phyloP scores from a whole-genome alignment of 371 early-diverging fungal species.

The Syncephalastrum racemosum region DNA sequence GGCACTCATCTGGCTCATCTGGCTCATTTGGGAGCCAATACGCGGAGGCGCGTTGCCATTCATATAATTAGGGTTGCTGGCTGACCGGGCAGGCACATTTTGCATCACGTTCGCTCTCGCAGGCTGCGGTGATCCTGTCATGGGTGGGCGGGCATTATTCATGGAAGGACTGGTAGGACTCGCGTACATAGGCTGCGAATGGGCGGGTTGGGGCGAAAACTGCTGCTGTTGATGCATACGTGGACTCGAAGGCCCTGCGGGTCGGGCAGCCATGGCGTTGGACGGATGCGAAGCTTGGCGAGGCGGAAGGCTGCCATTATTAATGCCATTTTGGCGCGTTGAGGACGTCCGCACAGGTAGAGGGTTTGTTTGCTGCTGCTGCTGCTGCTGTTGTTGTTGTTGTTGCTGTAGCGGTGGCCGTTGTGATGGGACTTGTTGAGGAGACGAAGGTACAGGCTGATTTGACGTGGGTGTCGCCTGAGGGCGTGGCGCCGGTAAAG shows the following conservation, averaged over 20 bases:
- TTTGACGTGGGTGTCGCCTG: not conserved
- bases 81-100: no score
- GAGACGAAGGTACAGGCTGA: slow-evolving; percentile 2
- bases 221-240: slow-evolving; percentile 10
- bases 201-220: not conserved
- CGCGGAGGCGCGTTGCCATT: slow-evolving; percentile 10
- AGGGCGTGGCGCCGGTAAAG: not conserved
- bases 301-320: not conserved
- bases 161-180: slow-evolving; percentile 3
- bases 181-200: slow-evolving; percentile 7
- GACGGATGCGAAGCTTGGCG: not conserved
- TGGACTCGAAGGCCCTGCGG: slow-evolving; percentile 7
- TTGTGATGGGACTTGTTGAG: slow-evolving; percentile 5
- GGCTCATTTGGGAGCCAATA: not conserved
- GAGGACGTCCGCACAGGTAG: slow-evolving; percentile 4
- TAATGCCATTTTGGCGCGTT: not conserved
- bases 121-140: no score
- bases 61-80: no score
- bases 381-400: not conserved
- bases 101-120: no score
- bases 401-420: slow-evolving; percentile 3
- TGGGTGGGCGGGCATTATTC: no score
- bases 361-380: not conserved
- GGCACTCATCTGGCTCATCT: slow-evolving; percentile 2
- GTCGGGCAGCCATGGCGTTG: slow-evolving; percentile 8